These are phyloP conservation scores for Geotrichum siamense DNA, from an alignment of 1,139 yeast genomes.

Conservation along the genomic window DNA sequence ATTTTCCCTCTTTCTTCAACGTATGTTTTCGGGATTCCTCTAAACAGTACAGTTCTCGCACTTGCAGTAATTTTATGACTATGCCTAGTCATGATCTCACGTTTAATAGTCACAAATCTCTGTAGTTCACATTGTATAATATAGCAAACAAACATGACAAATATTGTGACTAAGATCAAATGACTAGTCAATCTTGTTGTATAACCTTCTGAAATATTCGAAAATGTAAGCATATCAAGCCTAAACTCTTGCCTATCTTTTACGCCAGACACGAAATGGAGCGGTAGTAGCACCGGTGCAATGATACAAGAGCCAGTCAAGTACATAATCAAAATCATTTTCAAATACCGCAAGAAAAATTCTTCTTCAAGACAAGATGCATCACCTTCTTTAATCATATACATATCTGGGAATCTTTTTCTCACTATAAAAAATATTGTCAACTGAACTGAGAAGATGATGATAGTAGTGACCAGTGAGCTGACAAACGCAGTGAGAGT, in stretches of 20 bases:
- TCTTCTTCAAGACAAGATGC: conserved; percentile 4
- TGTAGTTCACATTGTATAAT: conserved; percentile 26
- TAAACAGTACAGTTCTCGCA: conserved; percentile 28
- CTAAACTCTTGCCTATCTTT: conserved; percentile 8
- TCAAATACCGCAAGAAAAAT: conserved; percentile 29
- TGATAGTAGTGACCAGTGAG: conserved; percentile 26
- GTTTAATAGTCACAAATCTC: conserved; percentile 25
- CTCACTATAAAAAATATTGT: conserved; percentile 26
- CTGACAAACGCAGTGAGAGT: conserved; percentile 24
- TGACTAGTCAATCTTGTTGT: conserved; percentile 26
- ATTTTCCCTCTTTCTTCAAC: conserved; percentile 19
- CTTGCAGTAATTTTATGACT: conserved; percentile 24
- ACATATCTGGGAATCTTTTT: conserved; percentile 24
- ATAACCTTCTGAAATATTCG: conserved; percentile 24
- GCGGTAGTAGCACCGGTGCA: conserved; percentile 26
- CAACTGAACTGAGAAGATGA: conserved; percentile 24
- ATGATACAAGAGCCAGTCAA: conserved; percentile 20
- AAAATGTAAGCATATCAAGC: conserved; percentile 29
- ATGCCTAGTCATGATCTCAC: conserved; percentile 20
- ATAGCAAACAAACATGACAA: conserved; percentile 19
- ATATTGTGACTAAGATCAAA: conserved; percentile 22
- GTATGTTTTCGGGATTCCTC: conserved; percentile 22
- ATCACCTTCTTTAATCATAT: conserved; percentile 26
- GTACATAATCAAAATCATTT: conserved; percentile 23
- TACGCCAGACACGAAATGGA: conserved; percentile 21